These are phyloP conservation scores for Pulveroboletus sp. DNA, from an alignment of 768 basidiomycete species.

Conservation along the genomic window DNA sequence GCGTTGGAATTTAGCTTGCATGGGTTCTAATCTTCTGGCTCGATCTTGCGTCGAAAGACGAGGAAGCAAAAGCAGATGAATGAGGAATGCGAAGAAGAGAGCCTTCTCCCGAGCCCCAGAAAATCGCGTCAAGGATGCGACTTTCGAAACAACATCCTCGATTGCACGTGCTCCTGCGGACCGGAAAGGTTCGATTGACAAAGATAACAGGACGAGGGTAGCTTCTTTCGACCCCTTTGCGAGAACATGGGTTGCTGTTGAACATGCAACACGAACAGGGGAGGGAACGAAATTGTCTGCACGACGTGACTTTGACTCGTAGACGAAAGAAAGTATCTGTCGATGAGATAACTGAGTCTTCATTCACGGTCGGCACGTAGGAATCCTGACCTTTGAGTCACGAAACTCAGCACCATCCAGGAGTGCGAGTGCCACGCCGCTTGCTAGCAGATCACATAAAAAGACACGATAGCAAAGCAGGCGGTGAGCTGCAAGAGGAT, in stretches of 20 bases:
- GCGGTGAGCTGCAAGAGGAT: slow-evolving; percentile 20
- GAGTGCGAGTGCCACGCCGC: slow-evolving; percentile 47
- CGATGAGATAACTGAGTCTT: not conserved
- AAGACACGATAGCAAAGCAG: slow-evolving; percentile 48
- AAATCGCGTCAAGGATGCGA: slow-evolving; percentile 8
- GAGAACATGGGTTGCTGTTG: slow-evolving; percentile 12
- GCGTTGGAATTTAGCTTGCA: slow-evolving; percentile 28
- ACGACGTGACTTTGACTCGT: slow-evolving; percentile 35
- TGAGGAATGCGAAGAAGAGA: slow-evolving; percentile 36
- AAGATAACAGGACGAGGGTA: not conserved
- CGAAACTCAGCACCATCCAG: slow-evolving; percentile 55
- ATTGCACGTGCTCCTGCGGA: not conserved
- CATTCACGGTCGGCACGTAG: not conserved
- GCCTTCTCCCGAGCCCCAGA: slow-evolving; percentile 5
- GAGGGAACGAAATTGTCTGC: slow-evolving; percentile 12
- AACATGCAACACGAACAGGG: slow-evolving; percentile 5
- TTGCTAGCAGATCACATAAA: slow-evolving; percentile 45
- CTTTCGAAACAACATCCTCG: slow-evolving; percentile 7
- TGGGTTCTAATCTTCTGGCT: slow-evolving; percentile 30
- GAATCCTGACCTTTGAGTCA: slow-evolving; percentile 52
- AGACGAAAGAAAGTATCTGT: slow-evolving; percentile 61
- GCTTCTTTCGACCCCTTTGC: not conserved
- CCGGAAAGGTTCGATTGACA: not conserved
- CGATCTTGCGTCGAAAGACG: slow-evolving; percentile 38
- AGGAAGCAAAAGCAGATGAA: slow-evolving; percentile 39